Conservation (phyloP, 371 early-diverging fungal genomes). For the Lichtheimia corymbifera region DNA sequence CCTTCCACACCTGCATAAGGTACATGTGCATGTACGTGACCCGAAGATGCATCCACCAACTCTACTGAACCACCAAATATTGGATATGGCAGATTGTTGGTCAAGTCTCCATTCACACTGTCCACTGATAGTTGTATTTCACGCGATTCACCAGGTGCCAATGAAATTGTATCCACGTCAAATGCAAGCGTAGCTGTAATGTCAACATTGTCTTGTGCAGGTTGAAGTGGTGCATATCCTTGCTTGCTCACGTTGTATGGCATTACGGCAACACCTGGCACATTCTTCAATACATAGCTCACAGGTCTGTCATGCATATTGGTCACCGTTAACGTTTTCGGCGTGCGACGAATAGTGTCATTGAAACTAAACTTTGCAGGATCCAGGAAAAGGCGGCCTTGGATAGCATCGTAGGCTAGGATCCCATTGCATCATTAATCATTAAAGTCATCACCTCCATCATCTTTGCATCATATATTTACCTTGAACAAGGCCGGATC, state of each 20-base stretch:
- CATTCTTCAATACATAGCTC: slow-evolving; percentile 13
- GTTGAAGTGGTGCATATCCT: slow-evolving; percentile 31
- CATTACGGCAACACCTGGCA: slow-evolving; percentile 36
- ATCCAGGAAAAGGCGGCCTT: slow-evolving; percentile 47
- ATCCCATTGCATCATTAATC: not conserved
- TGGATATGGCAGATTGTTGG: slow-evolving; percentile 21
- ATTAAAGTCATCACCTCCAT: not conserved
- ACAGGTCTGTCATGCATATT: slow-evolving; percentile 50
- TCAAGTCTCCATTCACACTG: not conserved
- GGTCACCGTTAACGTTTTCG: slow-evolving; percentile 43
- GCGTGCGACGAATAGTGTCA: slow-evolving; percentile 45
- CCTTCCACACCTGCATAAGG: slow-evolving; percentile 64
- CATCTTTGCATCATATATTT: slow-evolving; percentile 1
- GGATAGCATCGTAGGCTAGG: slow-evolving; percentile 58
- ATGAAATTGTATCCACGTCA: slow-evolving; percentile 27
- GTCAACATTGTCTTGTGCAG: slow-evolving; percentile 15
- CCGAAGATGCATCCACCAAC: slow-evolving; percentile 11
- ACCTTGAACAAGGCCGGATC: slow-evolving; percentile 77
- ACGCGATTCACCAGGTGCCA: slow-evolving; percentile 43
- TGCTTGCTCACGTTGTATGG: slow-evolving; percentile 32
- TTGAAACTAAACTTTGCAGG: slow-evolving; percentile 75
- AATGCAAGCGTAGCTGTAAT: slow-evolving; percentile 36
- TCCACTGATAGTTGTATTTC: slow-evolving; percentile 14
- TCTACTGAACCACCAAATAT: slow-evolving; percentile 47
- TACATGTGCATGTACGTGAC: slow-evolving; percentile 36